A percentile compares a stretch with the other conserved stretches of the same genome.
Conservation (phyloP, 129 eudicot genomes). For the Helichrysum umbraculigerum region DNA sequence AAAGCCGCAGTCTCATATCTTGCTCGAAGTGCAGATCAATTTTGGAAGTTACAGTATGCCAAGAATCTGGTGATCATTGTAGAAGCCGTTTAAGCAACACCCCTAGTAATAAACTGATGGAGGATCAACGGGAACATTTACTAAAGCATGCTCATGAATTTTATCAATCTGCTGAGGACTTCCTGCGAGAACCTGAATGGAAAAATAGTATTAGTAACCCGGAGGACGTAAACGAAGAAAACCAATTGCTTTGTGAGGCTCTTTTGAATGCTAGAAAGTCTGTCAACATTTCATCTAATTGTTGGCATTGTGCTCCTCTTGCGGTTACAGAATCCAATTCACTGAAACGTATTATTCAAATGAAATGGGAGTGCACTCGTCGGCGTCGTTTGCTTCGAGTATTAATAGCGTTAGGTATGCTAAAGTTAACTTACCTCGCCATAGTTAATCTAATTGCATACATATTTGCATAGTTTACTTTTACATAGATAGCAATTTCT, state of each 20-base stretch:
- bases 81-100: no score
- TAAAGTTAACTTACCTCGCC: background rate
- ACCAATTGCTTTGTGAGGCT: no score
- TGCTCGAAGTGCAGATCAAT: no score
- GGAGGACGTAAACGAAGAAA: no score
- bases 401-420: slow-evolving; percentile 55
- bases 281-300: slow-evolving; percentile 3
- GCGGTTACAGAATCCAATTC: slow-evolving; percentile 34
- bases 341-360: slow-evolving; percentile 31
- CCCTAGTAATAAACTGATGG: no score
- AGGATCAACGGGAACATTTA: background rate
- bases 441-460: no score
- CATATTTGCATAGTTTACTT: no score
- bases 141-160: background rate
- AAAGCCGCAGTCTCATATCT: no score
- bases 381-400: slow-evolving; percentile 48
- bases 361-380: slow-evolving; percentile 71
- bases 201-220: background rate
- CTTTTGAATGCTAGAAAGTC: no score
- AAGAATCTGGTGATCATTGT: no score
- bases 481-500: no score
- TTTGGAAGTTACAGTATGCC: no score
- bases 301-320: slow-evolving; percentile 59
- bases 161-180: background rate
- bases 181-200: background rate